Evolutionary conservation across 805 yeast species (phyloP), one percentile per base, ranked within the genome.

Genomic region (Cyberlindnera euphorbiae): DNA sequence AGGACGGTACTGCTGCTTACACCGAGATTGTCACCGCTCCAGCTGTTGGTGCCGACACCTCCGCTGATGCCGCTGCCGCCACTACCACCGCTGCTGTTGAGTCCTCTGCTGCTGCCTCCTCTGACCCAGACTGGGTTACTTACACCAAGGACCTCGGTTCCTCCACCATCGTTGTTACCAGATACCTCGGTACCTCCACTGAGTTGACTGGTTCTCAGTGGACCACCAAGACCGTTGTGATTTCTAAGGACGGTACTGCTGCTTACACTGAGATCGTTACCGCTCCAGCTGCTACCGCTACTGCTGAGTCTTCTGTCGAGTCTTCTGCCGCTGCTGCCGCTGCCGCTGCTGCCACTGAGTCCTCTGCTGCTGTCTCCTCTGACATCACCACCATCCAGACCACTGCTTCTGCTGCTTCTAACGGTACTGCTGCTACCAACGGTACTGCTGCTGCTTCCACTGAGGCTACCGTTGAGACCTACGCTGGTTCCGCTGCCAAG

Each of bases 221-320:
- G 17, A 21, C 41, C 17, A 32, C 43, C 3, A 10, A 23, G 9
- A 44, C 49, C 49, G 60, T 58, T 45, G 55, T 50, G 30, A 53
- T 57, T 38, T 59, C 64, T 33, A 49, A 50, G 39, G 55, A 53
- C 59, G 22, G 22, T 19, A 62, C 64, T 47, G 33, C 42, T n/a
- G 34, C 32, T 31, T 42, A 39, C 28, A 42, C 42, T 22, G 32
- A 37, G 23, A 17, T 29, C 12, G 28, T 36, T 15, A 17, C 26
- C 10, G 12, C 26, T 16, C 11, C 32, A 24, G 18, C 46, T 31
- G 44, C 31, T 22, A 43, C 59, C 38, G 59, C 64, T 35, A 45
- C 55, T 32, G 42, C 38, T 17, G 58, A 56, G 26, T 54, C 57
- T 26, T 45, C 43, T 46, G 11, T 24, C 26, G 17, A 38, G 15